Percentiles rank a stretch among this genome's conserved stretches.
These are phyloP conservation scores for Thyridium curvatum DNA, from an alignment of 2,329 filamentous ascomycete genomes.

Conservation along the genomic window DNA sequence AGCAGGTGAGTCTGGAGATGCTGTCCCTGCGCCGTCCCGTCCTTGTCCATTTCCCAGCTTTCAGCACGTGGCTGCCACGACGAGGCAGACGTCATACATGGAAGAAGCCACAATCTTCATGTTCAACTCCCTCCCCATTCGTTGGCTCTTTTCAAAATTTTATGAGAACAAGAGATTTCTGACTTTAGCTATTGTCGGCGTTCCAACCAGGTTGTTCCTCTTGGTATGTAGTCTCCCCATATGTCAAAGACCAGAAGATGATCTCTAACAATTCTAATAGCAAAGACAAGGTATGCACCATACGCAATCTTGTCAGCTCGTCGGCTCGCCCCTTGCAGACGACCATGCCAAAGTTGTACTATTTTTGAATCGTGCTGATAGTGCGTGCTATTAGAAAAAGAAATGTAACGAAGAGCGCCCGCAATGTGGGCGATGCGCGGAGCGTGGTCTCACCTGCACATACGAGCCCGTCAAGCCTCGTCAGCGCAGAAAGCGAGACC, in stretches of 20 bases:
- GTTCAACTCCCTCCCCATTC: too few species aligned
- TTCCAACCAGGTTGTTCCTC: conserved; percentile 39
- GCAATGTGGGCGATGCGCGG: conserved; percentile 40
- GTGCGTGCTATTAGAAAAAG: conserved; percentile 42
- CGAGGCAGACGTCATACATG: too few species aligned
- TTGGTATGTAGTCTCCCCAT: conserved; percentile 34
- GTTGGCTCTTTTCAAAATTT: background rate
- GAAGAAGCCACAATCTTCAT: too few species aligned
- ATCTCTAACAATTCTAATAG: conserved; percentile 22
- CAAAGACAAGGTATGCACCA: conserved; percentile 45
- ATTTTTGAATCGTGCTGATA: conserved; percentile 1
- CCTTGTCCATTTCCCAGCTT: too few species aligned
- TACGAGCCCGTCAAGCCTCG: conserved; percentile 42
- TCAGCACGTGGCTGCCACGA: too few species aligned
- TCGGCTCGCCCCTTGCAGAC: background rate
- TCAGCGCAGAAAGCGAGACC: conserved; percentile 31
- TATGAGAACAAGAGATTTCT: conserved; percentile 3
- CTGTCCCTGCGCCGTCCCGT: background rate
- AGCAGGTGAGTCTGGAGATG: conserved; percentile 38
- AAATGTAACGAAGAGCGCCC: conserved; percentile 49
- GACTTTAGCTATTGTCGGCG: conserved; percentile 14
- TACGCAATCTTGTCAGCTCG: background rate
- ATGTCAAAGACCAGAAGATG: conserved; percentile 5
- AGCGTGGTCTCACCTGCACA: conserved; percentile 38
- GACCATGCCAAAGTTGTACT: background rate